Percentiles rank a stretch among this genome's conserved stretches.
phyloP scores from a whole-genome alignment of 2,329 filamentous ascomycete genomes.

The Peltaster fructicola region DNA sequence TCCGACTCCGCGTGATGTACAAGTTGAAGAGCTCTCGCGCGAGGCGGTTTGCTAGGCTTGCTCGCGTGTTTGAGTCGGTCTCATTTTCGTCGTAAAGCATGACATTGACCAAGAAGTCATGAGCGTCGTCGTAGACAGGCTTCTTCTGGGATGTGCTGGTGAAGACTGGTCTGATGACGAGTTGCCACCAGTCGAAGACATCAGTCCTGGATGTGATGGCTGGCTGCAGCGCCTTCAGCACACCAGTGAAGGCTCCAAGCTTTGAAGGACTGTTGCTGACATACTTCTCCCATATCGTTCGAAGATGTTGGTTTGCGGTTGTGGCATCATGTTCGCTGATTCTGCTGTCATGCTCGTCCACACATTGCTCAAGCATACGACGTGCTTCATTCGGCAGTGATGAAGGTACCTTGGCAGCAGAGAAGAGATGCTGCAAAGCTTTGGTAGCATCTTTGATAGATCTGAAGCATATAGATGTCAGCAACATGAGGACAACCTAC shows the following conservation, averaged over 20 bases:
- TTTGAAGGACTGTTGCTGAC: slow-evolving; percentile 39
- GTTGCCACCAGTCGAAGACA: slow-evolving; percentile 55
- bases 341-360: slow-evolving; percentile 40
- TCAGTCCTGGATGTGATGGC: slow-evolving; percentile 45
- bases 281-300: slow-evolving; percentile 46
- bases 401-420: slow-evolving; percentile 22
- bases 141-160: slow-evolving; percentile 43
- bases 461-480: no score
- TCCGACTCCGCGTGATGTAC: slow-evolving; percentile 26
- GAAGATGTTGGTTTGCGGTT: slow-evolving; percentile 53
- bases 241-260: slow-evolving; percentile 49
- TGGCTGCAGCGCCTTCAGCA: slow-evolving; percentile 46
- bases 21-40: slow-evolving; percentile 33
- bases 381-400: slow-evolving; percentile 46
- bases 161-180: slow-evolving; percentile 39
- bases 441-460: slow-evolving; percentile 32
- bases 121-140: slow-evolving; percentile 44
- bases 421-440: slow-evolving; percentile 27
- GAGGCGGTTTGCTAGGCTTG: slow-evolving; percentile 41
- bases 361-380: slow-evolving; percentile 30
- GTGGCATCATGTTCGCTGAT: slow-evolving; percentile 47
- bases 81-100: slow-evolving; percentile 45
- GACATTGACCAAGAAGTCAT: slow-evolving; percentile 46
- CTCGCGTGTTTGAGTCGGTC: slow-evolving; percentile 30
- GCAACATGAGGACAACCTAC: no score